Percentiles rank a stretch among this genome's conserved stretches.
phyloP scores from a whole-genome alignment of 2,329 filamentous ascomycete genomes.

The Tolypocladium amazonense region DNA sequence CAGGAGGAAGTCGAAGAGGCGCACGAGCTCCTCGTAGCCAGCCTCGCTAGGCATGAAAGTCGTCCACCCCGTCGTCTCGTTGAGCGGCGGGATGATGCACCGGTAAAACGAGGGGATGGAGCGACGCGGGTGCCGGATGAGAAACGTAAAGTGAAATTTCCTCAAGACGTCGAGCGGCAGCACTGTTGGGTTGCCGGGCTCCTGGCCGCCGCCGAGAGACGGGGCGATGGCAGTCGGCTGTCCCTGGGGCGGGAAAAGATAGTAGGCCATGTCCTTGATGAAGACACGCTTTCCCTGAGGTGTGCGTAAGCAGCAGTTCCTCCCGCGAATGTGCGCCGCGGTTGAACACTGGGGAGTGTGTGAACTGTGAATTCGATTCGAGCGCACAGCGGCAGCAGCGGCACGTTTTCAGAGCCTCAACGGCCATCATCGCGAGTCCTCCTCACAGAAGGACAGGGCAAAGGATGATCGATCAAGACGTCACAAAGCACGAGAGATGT shows the following conservation, averaged over 20 bases:
- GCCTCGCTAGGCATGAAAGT: slow-evolving; percentile 82
- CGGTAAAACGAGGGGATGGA: slow-evolving; percentile 91
- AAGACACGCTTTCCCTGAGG: slow-evolving; percentile 78
- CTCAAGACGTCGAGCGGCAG: slow-evolving; percentile 64
- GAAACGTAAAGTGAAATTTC: slow-evolving; percentile 87
- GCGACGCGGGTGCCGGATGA: slow-evolving; percentile 89
- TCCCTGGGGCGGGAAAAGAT: slow-evolving; percentile 67
- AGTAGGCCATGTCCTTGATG: slow-evolving; percentile 97
- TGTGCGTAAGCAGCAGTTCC: slow-evolving; percentile 13
- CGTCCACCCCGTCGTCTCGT: slow-evolving; percentile 72
- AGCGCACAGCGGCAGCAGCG: neutral
- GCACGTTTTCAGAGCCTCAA: neutral
- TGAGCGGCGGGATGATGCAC: slow-evolving; percentile 82
- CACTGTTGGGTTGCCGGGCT: slow-evolving; percentile 74
- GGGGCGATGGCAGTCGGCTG: slow-evolving; percentile 62
- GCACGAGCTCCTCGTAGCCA: slow-evolving; percentile 80
- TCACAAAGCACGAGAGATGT: neutral
- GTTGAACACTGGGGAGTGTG: neutral
- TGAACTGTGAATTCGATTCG: neutral
- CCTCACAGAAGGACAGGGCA: neutral
- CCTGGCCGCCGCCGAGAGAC: slow-evolving; percentile 58
- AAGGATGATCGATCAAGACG: neutral
- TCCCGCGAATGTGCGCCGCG: neutral
- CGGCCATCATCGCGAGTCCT: neutral
- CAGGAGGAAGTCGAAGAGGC: slow-evolving; percentile 76